These are phyloP conservation scores for Lycium ferocissimum DNA, from an alignment of 257 asterid genomes.

Conservation along the genomic window DNA sequence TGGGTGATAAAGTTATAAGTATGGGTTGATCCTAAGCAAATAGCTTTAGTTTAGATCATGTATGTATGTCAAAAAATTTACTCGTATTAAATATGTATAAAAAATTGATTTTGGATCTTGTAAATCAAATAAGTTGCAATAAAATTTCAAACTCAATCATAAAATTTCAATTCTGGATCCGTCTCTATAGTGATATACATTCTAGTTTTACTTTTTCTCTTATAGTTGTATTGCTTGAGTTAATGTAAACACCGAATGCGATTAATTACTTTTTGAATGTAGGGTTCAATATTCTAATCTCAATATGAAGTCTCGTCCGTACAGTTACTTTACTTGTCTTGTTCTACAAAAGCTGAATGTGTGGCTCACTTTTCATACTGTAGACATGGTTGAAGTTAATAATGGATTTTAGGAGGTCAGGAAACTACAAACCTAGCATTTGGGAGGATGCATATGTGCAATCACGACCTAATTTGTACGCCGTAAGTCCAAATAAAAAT, in stretches of 20 bases:
- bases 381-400: neutral
- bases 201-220: no score
- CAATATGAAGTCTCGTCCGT: neutral
- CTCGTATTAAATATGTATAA: no score
- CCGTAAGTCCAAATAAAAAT: slow-evolving; percentile 32
- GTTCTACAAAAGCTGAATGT: neutral
- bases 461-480: slow-evolving; percentile 41
- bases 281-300: neutral
- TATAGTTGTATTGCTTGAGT: no score
- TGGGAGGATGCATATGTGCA: slow-evolving; percentile 58
- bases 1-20: no score
- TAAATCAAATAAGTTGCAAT: no score
- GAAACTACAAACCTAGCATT: slow-evolving; percentile 46
- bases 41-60: no score
- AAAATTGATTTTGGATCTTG: no score
- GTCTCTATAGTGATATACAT: no score
- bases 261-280: neutral
- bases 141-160: no score
- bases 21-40: no score
- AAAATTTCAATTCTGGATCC: no score
- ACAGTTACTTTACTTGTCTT: neutral
- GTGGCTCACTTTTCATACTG: neutral
- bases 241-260: neutral
- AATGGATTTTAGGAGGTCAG: slow-evolving; percentile 47
- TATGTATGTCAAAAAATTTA: no score